Evolutionary conservation across 768 basidiomycete genomes (phyloP).

Genomic region (Wakefieldia striispora): DNA sequence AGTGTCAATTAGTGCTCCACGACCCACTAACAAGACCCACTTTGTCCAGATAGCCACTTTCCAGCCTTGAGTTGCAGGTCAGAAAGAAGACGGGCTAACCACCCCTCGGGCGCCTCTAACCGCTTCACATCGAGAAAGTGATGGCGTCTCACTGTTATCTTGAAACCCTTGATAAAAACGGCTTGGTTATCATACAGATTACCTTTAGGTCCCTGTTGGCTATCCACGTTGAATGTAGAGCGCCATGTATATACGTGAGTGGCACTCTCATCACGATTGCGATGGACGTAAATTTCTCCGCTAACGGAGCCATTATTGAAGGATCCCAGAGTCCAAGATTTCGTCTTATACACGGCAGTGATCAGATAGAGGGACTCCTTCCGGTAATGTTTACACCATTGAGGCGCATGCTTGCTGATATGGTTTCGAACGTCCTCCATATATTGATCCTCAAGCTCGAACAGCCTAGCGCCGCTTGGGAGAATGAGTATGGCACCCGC

Average conservation of each 20-base stretch:
- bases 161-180: constrained; percentile 19
- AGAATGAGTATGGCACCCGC: constrained; percentile 28
- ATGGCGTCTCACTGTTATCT: constrained; percentile 1
- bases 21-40: too few species aligned
- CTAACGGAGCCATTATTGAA: neutral
- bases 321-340: constrained; percentile 25
- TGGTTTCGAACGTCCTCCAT: neutral
- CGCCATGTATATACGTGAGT: neutral
- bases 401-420: constrained; percentile 11
- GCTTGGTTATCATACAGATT: constrained; percentile 8
- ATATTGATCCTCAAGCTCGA: constrained; percentile 15
- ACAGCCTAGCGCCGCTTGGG: constrained; percentile 24
- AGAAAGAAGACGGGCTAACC: too few species aligned
- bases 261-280: too few species aligned
- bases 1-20: too few species aligned
- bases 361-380: constrained; percentile 24
- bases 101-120: too few species aligned
- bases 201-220: too few species aligned
- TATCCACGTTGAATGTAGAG: neutral
- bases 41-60: too few species aligned
- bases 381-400: constrained; percentile 26
- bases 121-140: too few species aligned
- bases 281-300: too few species aligned
- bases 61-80: too few species aligned
- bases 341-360: constrained; percentile 27